phyloP scores from a whole-genome alignment of 352 stramenopile genomes.

The Phytopythium chamaehyphon region DNA sequence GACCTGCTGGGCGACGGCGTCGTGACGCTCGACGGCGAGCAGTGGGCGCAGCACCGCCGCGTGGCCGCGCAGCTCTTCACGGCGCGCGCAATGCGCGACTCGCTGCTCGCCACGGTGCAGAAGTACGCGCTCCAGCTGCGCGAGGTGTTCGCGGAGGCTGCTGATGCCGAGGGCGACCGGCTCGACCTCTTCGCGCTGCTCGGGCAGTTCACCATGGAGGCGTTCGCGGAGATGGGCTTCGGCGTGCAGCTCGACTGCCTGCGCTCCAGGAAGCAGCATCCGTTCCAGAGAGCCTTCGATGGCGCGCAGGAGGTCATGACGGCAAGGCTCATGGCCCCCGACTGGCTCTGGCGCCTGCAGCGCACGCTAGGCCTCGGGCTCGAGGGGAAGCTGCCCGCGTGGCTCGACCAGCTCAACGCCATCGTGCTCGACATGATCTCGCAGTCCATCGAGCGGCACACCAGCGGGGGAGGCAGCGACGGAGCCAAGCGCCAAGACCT shows the following conservation, averaged over 20 bases:
- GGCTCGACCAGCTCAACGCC: constrained; percentile 8
- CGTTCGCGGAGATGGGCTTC: constrained; percentile 17
- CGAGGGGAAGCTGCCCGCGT: constrained; percentile 8
- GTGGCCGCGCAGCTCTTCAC: constrained; percentile 32
- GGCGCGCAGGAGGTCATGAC: constrained; percentile 4
- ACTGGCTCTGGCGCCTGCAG: constrained; percentile 17
- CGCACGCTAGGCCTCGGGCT: constrained; percentile 10
- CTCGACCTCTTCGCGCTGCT: constrained; percentile 12
- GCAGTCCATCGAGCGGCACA: constrained; percentile 6
- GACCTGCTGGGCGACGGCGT: constrained; percentile 59
- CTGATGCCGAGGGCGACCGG: neutral
- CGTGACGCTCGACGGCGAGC: constrained; percentile 43
- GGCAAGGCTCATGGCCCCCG: constrained; percentile 5
- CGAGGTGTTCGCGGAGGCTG: constrained; percentile 24
- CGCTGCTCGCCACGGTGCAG: constrained; percentile 27
- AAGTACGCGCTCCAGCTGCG: constrained; percentile 24
- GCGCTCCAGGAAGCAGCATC: constrained; percentile 6
- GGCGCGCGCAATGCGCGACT: constrained; percentile 23
- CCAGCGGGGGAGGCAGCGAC: neutral
- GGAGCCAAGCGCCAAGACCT: constrained; percentile 5
- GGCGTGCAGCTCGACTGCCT: constrained; percentile 11
- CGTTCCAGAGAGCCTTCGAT: constrained; percentile 14
- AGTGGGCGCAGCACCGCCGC: constrained; percentile 44
- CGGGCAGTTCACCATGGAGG: constrained; percentile 13
- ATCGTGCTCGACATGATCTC: constrained; percentile 12